Base-by-base conservation (phyloP, 83 land plant genomes). In the Picea mariana region DNA sequence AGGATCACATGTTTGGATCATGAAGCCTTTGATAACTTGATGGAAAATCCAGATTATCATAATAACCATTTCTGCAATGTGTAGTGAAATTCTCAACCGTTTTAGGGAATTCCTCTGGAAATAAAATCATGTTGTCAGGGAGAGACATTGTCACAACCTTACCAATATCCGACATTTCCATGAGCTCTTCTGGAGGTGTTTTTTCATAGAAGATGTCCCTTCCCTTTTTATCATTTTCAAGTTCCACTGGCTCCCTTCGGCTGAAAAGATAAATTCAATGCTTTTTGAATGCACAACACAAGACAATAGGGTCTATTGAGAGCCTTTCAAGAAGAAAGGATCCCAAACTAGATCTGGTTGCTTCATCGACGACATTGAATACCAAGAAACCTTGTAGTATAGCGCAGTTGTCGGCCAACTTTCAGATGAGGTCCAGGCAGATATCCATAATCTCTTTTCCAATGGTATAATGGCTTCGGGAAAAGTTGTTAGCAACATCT, bases 31-130 rank as follows among this genome's bases (percentile, higher is more conserved):
- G 59, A 96, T 98, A 55, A 98, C 99, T 69, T 97, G 90, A 75
- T 98, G 99, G 75, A 98, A 98, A 55, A 96, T 95, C 24, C 23
- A 98, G 96, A 84, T 98, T 98, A 81, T 98, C 99, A 85, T 98
- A 98, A 78, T 98, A 98, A 4, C 99, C 99, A 86, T 98, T 98
- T 66, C 88, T 84, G 86, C 99, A 98, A 78, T 96, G 99, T 23
- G 99, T 98, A 23, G 99, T 98, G 83, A 96, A 98, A 79, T 98
- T 98, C 85, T 98, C 99, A 71, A 96, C 99, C 23, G 99, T 98
- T 81, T 90, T 94, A 42, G 99, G 99, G 75, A 99, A 98, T 82
- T 98, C 99, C 80, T 98, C 99, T 31, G 99, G 99, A 75, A 94
- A 98, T 52, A 98, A 77, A 49, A 34, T 34, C 96, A 98, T 86